phyloP scores from a whole-genome alignment of 2,329 filamentous ascomycete genomes.

The Xylaria sp. region DNA sequence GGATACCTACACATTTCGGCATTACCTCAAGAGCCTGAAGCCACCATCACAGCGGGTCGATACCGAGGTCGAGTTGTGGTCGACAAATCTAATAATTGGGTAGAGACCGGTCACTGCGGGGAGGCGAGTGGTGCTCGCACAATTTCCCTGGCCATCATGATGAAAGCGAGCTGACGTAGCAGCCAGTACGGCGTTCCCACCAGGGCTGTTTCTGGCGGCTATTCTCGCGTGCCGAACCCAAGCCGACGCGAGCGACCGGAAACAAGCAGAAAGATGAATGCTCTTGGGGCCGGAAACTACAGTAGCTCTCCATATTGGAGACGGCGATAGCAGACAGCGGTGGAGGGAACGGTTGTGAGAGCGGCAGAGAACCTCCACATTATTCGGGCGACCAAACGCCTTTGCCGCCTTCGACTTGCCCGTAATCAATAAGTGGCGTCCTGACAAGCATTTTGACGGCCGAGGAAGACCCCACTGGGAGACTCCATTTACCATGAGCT shows the following conservation, averaged over 20 bases:
- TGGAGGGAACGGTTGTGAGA: not conserved
- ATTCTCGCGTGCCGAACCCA: conserved; percentile 28
- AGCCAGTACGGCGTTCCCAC: not conserved
- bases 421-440: not conserved
- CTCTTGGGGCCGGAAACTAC: not conserved
- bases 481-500: not conserved
- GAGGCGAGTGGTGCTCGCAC: not conserved
- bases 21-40: conserved; percentile 1
- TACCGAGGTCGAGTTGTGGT: conserved; percentile 4
- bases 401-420: not conserved
- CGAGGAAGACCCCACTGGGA: not conserved
- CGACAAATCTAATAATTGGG: conserved; percentile 8
- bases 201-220: conserved; percentile 13
- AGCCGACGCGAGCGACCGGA: conserved; percentile 18
- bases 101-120: not conserved
- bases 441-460: too few species aligned
- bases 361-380: not conserved
- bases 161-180: conserved; percentile 15
- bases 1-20: not conserved
- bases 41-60: not conserved
- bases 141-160: not conserved
- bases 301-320: not conserved
- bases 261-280: not conserved
- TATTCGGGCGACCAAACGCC: not conserved
- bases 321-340: not conserved